Evolutionary conservation across 371 early-diverging fungal genomes (phyloP).

Genomic region (Mucor lusitanicus): DNA sequence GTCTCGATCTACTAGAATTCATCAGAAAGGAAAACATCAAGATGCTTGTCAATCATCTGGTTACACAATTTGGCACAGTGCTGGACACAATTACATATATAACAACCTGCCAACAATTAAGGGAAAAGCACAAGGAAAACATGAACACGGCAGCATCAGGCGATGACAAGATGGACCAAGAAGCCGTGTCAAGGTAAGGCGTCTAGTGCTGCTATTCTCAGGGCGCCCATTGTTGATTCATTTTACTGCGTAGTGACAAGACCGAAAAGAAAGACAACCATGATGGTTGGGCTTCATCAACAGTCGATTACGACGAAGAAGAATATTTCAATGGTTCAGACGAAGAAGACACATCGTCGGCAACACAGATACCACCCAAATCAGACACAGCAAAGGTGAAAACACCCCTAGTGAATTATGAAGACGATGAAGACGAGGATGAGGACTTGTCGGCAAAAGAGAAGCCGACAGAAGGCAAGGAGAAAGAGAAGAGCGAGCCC

Average conservation of each 20-base stretch:
- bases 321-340: constrained; percentile 82
- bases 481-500: not conserved
- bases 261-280: constrained; percentile 11
- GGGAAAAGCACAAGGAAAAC: constrained; percentile 65
- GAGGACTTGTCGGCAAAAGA: constrained; percentile 15
- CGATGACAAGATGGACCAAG: constrained; percentile 1
- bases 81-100: constrained; percentile 67
- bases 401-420: constrained; percentile 44
- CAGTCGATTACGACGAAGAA: constrained; percentile 79
- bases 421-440: constrained; percentile 57
- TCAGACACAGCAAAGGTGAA: not conserved
- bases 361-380: constrained; percentile 1
- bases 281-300: constrained; percentile 34
- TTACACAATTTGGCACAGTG: constrained; percentile 61
- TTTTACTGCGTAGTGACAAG: constrained; percentile 7
- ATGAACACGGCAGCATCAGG: constrained; percentile 30
- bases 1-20: constrained; percentile 82
- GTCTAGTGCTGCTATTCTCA: not conserved
- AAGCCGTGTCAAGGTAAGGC: constrained; percentile 4
- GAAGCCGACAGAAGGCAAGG: not conserved
- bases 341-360: constrained; percentile 54
- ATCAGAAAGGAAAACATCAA: constrained; percentile 76
- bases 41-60: constrained; percentile 70
- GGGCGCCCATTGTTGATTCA: not conserved
- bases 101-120: constrained; percentile 57